Conservation (phyloP, 352 stramenopile genomes). For the Aphanomyces astaci region DNA sequence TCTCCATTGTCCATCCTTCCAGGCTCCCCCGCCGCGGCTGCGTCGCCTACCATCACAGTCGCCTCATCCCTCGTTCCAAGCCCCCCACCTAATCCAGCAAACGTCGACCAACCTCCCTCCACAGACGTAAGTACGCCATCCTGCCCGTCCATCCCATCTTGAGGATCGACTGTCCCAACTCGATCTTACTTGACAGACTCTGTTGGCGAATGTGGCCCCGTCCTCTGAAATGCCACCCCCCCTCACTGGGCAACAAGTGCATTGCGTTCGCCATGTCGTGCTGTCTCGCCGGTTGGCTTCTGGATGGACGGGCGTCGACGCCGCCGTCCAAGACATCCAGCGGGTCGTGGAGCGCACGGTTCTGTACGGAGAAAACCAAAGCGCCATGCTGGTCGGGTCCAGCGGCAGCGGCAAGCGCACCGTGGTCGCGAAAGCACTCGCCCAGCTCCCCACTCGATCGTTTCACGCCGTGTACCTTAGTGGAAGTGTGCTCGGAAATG, state of each 20-base stretch:
- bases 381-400: constrained; percentile 58
- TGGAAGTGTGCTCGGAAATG: constrained; percentile 66
- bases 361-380: constrained; percentile 66
- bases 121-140: constrained; percentile 2
- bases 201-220: background rate
- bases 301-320: background rate
- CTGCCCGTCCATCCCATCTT: too few species aligned
- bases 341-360: constrained; percentile 59
- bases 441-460: constrained; percentile 32
- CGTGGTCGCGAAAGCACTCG: constrained; percentile 47
- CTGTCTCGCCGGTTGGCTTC: background rate
- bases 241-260: constrained; percentile 1
- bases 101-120: background rate
- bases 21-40: too few species aligned
- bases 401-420: constrained; percentile 38
- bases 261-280: background rate
- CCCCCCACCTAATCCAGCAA: too few species aligned
- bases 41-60: too few species aligned
- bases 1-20: too few species aligned
- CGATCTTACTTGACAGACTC: background rate
- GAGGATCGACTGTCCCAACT: too few species aligned
- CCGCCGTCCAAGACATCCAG: background rate
- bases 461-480: constrained; percentile 74
- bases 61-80: too few species aligned
- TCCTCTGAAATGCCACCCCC: background rate